Conservation (phyloP, 306 rosid genomes). For the Prunus persica region Prunus_persica_NCBIv2 NC_034010.1:24561001-24561500, state of each 20-base stretch:
- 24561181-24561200: neutral
- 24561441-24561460: no score
- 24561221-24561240: neutral
- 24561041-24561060: conserved; percentile 36
- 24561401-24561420: no score
- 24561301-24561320: neutral
- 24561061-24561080: conserved; percentile 64
- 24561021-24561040: conserved; percentile 44
- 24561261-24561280: neutral
- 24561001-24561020: conserved; percentile 44
- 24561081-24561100: conserved; percentile 64
- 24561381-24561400: no score
- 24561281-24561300: neutral
- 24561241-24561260: neutral
- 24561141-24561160: neutral
- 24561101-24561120: neutral
- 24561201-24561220: neutral
- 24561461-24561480: no score
- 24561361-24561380: no score
- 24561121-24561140: neutral
- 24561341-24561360: neutral
- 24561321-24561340: neutral
- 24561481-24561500: no score
- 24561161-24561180: neutral
- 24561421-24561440: no score